A percentile compares a stretch with the other conserved stretches of the same genome.
These are phyloP conservation scores for Verticillium tricorpus DNA, from an alignment of 2,329 filamentous ascomycete genomes.

Conservation along the genomic window DNA sequence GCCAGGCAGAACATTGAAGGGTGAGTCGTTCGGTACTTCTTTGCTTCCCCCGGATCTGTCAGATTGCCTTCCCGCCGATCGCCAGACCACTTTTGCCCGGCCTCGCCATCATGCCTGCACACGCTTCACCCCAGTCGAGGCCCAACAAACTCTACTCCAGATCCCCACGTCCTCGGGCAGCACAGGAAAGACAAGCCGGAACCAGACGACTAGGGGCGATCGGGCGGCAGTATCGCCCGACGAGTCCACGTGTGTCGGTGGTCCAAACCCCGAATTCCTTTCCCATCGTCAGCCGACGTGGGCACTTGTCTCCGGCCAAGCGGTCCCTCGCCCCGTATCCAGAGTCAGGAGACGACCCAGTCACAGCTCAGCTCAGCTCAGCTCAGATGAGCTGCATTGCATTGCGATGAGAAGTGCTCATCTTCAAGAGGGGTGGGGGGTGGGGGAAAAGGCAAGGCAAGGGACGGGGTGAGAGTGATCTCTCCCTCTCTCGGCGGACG, in stretches of 20 bases:
- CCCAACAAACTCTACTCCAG: not conserved
- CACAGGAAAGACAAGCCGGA: not conserved
- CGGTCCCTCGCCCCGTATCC: not conserved
- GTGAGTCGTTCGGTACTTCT: not conserved
- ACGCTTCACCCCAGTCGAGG: not conserved
- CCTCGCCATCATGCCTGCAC: not conserved
- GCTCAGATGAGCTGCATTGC: not conserved
- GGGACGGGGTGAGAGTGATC: not conserved
- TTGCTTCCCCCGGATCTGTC: not conserved
- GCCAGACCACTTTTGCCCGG: not conserved
- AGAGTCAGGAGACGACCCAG: not conserved
- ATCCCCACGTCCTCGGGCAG: not conserved
- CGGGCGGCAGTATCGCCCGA: not conserved
- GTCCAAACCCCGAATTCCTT: not conserved
- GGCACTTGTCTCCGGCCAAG: not conserved
- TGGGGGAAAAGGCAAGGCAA: not conserved
- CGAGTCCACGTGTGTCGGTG: not conserved
- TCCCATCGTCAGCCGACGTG: not conserved
- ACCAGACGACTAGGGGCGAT: not conserved
- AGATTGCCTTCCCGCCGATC: not conserved
- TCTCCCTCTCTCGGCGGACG: not conserved
- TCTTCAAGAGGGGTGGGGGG: not conserved
- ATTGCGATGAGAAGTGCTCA: not conserved
- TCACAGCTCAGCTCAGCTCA: not conserved
- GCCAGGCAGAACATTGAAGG: not conserved